phyloP scores from a whole-genome alignment of 768 basidiomycete genomes.

The Pleurotus sapidus region DNA sequence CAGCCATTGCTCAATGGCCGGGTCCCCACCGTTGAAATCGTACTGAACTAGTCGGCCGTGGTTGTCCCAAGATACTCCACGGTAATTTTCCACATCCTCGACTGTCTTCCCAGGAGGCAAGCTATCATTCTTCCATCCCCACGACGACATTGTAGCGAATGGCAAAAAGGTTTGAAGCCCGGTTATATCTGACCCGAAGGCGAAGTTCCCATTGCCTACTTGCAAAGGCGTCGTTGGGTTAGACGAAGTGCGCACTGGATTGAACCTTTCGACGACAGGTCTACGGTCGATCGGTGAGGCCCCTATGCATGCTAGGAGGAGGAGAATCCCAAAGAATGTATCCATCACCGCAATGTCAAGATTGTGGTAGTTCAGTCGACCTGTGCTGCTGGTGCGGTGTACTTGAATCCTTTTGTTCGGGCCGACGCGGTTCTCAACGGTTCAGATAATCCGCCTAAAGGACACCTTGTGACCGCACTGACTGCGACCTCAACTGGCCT shows the following conservation, averaged over 20 bases:
- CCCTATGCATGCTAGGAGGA: not conserved
- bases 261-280: constrained; percentile 44
- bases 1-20: constrained; percentile 49
- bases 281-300: constrained; percentile 36
- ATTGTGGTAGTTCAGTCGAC: no score
- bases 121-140: constrained; percentile 63
- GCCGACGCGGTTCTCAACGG: no score
- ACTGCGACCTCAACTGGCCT: no score
- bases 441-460: no score
- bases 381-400: no score
- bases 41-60: constrained; percentile 49
- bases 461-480: no score
- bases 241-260: constrained; percentile 47
- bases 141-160: constrained; percentile 53
- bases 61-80: constrained; percentile 47
- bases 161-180: constrained; percentile 57
- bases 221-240: constrained; percentile 50
- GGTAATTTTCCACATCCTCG: constrained; percentile 41
- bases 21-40: constrained; percentile 43
- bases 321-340: no score
- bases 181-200: constrained; percentile 57
- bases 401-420: no score
- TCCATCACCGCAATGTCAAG: no score
- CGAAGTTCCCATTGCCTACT: constrained; percentile 61
- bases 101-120: constrained; percentile 40